Evolutionary conservation across 352 stramenopile species (phyloP), one percentile per base, ranked within the genome.

Genomic region (Phytopythium kandeliae): DNA sequence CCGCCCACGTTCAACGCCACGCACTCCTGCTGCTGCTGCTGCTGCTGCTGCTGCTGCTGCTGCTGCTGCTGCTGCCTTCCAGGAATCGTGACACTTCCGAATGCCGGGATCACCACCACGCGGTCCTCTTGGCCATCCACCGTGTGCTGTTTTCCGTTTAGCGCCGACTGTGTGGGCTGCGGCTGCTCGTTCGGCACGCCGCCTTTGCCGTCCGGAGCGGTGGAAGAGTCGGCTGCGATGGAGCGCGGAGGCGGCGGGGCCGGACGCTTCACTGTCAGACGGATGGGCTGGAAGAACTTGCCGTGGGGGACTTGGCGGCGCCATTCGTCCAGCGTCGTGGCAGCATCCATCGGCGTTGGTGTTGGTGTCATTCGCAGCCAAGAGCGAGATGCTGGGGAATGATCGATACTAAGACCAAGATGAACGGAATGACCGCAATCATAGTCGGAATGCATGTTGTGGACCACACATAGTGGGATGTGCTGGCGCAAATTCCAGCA

Each of bases 1-100:
- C 81, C 81, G 21, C 81, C 81, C 0, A 73, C 77, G 50, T 92
- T 90, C 16, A 90, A 33, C 17, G 58, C 79, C 55, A 79, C 75
- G 54, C 66, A 64, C 7, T 69, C 12, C 13, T 33, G 13, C 47
- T 30, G 6, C n/a, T n/a, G n/a, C n/a, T n/a, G n/a, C n/a, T n/a
- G n/a, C n/a, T n/a, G n/a, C n/a, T n/a, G n/a, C n/a, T n/a, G n/a
- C n/a, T n/a, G n/a, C n/a, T n/a, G n/a, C n/a, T n/a, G n/a, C n/a
- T n/a, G n/a, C n/a, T n/a, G n/a, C n/a, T n/a, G n/a, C n/a, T n/a
- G n/a, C n/a, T n/a, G n/a, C n/a, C n/a, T n/a, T 33, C 47, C 47
- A 10, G 47, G 34, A 6, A 43, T 33, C 3, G 6, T 4, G 4
- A 64, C 67, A 58, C 75, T 71, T 42, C 61, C 48, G 58, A 88